Evolutionary conservation across 2,329 filamentous ascomycete species (phyloP).

Genomic region (Colletotrichum kahawae): DNA sequence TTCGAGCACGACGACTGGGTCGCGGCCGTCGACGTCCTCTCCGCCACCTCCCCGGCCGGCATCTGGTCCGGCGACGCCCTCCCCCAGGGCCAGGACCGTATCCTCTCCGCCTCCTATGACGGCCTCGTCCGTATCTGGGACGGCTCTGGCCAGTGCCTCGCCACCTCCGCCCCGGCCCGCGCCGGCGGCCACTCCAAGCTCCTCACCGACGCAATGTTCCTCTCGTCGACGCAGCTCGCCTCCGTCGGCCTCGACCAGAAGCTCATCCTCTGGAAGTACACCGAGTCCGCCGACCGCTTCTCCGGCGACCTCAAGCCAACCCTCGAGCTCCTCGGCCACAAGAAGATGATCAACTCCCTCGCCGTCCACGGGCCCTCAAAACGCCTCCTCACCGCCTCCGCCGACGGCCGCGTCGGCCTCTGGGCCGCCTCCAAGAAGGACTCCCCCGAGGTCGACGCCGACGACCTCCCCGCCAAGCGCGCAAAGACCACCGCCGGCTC

Average conservation of each 20-base stretch:
- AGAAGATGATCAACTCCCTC: slow-evolving; percentile 73
- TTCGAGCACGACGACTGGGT: slow-evolving; percentile 99
- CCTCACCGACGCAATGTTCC: slow-evolving; percentile 83
- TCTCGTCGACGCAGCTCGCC: slow-evolving; percentile 78
- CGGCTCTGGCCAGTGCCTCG: slow-evolving; percentile 82
- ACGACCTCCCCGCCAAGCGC: slow-evolving; percentile 77
- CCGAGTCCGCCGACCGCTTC: slow-evolving; percentile 66
- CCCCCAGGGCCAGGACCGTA: slow-evolving; percentile 66
- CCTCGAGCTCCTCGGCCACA: slow-evolving; percentile 86
- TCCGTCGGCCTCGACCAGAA: slow-evolving; percentile 86
- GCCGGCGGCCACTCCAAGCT: slow-evolving; percentile 78
- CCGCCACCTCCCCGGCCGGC: slow-evolving; percentile 66
- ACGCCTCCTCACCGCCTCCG: slow-evolving; percentile 83
- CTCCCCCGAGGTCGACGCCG: slow-evolving; percentile 74
- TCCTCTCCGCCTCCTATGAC: slow-evolving; percentile 94
- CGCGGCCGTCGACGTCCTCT: slow-evolving; percentile 82
- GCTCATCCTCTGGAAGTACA: slow-evolving; percentile 89
- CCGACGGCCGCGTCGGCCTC: slow-evolving; percentile 83
- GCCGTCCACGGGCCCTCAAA: slow-evolving; percentile 75
- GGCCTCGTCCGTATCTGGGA: slow-evolving; percentile 90
- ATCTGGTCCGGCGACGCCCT: slow-evolving; percentile 57
- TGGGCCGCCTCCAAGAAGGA: slow-evolving; percentile 84
- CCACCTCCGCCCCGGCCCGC: slow-evolving; percentile 70
- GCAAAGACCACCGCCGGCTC: slow-evolving; percentile 65
- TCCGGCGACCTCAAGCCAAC: slow-evolving; percentile 70